A percentile compares a stretch with the other conserved stretches of the same genome.
Evolutionary conservation across 2,329 filamentous ascomycete species (phyloP).

Genomic region (Fusarium keratoplasticum): DNA sequence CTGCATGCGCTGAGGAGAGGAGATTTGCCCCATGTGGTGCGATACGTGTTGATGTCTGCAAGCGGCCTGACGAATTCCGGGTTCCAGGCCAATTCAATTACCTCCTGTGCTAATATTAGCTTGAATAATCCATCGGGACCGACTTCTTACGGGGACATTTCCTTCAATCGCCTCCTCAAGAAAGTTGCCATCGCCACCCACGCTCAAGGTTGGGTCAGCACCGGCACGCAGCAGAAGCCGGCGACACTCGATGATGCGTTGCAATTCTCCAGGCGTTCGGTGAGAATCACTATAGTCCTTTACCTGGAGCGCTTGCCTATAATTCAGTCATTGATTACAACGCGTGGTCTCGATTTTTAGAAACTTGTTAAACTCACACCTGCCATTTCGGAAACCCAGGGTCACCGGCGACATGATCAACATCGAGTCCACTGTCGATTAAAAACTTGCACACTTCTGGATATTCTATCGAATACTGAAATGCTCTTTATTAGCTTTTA

Average conservation of each 20-base stretch:
- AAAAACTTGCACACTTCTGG: conserved; percentile 29
- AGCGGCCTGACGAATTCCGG: background rate
- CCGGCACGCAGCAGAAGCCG: conserved; percentile 14
- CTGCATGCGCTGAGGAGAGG: background rate
- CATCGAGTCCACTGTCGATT: conserved; percentile 12
- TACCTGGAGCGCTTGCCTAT: too few relatives aligned
- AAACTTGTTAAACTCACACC: too few relatives aligned
- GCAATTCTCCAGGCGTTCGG: too few relatives aligned
- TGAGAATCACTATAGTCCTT: rapidly evolving
- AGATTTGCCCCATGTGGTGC: rapidly evolving
- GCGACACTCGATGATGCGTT: background rate
- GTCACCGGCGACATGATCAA: background rate
- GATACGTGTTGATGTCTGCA: background rate
- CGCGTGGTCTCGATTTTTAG: too few relatives aligned
- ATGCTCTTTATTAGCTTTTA: rapidly evolving
- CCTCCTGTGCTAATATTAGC: background rate
- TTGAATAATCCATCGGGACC: background rate
- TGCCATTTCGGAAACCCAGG: too few relatives aligned
- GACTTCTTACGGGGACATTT: background rate
- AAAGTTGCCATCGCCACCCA: too few relatives aligned
- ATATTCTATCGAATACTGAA: conserved; percentile 11
- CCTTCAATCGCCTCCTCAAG: background rate
- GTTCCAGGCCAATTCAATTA: background rate
- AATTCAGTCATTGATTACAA: too few relatives aligned
- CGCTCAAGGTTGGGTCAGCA: conserved; percentile 4